phyloP scores from a whole-genome alignment of 1,139 yeast genomes.

The Yamadazyma taylorii region DNA sequence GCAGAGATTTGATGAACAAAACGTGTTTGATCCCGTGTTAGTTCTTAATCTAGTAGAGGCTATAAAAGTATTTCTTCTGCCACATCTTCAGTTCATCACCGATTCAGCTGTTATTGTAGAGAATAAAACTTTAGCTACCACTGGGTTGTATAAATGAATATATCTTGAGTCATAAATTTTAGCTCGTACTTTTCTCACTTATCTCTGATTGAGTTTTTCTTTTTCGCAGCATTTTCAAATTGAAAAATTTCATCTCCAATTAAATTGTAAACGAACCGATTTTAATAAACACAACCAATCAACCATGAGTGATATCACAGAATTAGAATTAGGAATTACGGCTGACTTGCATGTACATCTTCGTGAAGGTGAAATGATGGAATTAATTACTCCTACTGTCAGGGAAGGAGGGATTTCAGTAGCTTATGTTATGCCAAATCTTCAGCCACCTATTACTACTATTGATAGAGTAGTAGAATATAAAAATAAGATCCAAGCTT shows the following conservation, averaged over 20 bases:
- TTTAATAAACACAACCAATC: too few species aligned
- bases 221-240: too few species aligned
- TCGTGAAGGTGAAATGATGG: conserved; percentile 92
- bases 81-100: conserved; percentile 4
- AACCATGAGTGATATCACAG: conserved; percentile 21
- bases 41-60: conserved; percentile 15
- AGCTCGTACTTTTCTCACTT: not conserved
- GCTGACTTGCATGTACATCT: conserved; percentile 97
- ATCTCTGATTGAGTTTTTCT: too few species aligned
- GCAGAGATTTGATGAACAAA: conserved; percentile 7
- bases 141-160: conserved; percentile 5
- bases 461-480: conserved; percentile 71
- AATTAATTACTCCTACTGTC: conserved; percentile 85
- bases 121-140: conserved; percentile 11
- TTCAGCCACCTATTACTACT: conserved; percentile 90
- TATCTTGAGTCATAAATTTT: not conserved
- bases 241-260: too few species aligned
- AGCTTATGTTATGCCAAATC: conserved; percentile 94
- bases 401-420: conserved; percentile 87
- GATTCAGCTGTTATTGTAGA: conserved; percentile 18
- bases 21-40: conserved; percentile 12
- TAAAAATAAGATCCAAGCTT: conserved; percentile 58
- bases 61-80: conserved; percentile 12
- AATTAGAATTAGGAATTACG: conserved; percentile 71
- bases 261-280: too few species aligned